A percentile compares a stretch with the other conserved stretches of the same genome.
phyloP scores from a whole-genome alignment of 768 basidiomycete genomes.

The Hebeloma cylindrosporum region DNA sequence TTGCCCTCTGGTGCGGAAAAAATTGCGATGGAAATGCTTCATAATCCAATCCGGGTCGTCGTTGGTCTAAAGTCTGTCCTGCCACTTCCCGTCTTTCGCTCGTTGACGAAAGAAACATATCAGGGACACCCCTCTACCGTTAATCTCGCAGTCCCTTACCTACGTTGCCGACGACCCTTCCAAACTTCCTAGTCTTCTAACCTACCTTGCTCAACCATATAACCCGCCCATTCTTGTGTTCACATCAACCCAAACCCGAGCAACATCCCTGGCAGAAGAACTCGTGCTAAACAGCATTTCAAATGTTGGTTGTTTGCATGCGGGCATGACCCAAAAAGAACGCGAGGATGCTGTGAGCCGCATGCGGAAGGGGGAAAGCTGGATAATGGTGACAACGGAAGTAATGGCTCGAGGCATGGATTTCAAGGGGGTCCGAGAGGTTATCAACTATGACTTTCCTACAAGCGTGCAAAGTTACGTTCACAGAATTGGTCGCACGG shows the following conservation, averaged over 20 bases:
- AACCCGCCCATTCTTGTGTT: conserved; percentile 92
- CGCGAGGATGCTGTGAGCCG: conserved; percentile 81
- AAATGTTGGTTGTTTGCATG: conserved; percentile 89
- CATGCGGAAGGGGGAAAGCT: conserved; percentile 88
- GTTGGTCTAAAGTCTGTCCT: conserved; percentile 87
- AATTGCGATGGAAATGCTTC: conserved; percentile 81
- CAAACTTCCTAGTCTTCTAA: conserved; percentile 87
- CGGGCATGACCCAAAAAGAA: conserved; percentile 84
- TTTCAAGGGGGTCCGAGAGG: conserved; percentile 90
- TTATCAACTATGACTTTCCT: conserved; percentile 97
- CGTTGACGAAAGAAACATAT: conserved; percentile 1
- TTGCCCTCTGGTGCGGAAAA: conserved; percentile 88
- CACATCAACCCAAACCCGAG: conserved; percentile 85
- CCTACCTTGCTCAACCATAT: conserved; percentile 78
- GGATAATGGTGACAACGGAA: conserved; percentile 96
- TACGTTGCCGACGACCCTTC: conserved; percentile 93
- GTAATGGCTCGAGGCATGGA: conserved; percentile 99
- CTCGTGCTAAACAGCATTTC: conserved; percentile 74
- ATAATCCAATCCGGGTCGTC: conserved; percentile 88
- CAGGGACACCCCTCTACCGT: conserved; percentile 91
- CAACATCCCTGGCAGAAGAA: conserved; percentile 77
- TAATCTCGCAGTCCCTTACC: conserved; percentile 84
- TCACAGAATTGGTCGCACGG: conserved; percentile 96
- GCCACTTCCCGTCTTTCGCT: neutral
- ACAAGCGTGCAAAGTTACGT: conserved; percentile 94